phyloP scores from a whole-genome alignment of 352 stramenopile genomes.

The Bremia lactucae region DNA sequence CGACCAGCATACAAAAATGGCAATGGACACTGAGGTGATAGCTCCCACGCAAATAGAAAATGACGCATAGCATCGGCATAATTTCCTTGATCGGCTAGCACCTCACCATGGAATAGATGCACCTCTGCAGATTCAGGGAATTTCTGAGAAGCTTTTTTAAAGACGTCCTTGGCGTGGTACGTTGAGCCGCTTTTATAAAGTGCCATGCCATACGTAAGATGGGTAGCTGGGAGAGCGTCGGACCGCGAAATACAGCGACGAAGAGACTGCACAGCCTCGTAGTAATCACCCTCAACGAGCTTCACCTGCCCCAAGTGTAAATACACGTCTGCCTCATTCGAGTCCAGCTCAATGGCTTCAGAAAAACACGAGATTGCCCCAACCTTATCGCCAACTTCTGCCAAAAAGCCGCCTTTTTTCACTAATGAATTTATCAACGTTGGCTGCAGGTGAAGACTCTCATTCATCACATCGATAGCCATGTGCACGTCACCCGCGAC shows the following conservation, averaged over 20 bases:
- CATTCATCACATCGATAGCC: conserved; percentile 49
- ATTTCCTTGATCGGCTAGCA: conserved; percentile 72
- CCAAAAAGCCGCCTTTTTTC: conserved; percentile 77
- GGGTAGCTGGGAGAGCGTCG: conserved; percentile 57
- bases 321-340: conserved; percentile 69
- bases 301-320: conserved; percentile 76
- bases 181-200: conserved; percentile 78
- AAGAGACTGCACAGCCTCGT: conserved; percentile 55
- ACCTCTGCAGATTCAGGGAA: conserved; percentile 71
- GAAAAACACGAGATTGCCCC: conserved; percentile 52
- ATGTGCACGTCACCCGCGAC: conserved; percentile 65
- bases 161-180: conserved; percentile 77
- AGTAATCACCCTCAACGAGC: conserved; percentile 68
- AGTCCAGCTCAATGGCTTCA: conserved; percentile 51
- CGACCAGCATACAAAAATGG: conserved; percentile 77
- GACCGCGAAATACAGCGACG: conserved; percentile 65
- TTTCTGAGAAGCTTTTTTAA: conserved; percentile 44
- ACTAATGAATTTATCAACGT: conserved; percentile 53
- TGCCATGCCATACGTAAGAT: conserved; percentile 80
- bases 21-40: conserved; percentile 67
- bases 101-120: conserved; percentile 75
- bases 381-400: conserved; percentile 59
- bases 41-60: conserved; percentile 53
- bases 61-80: conserved; percentile 75
- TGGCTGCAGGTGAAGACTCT: conserved; percentile 44